phyloP scores from a whole-genome alignment of 768 basidiomycete species.

The Suillus subalutaceus region DNA sequence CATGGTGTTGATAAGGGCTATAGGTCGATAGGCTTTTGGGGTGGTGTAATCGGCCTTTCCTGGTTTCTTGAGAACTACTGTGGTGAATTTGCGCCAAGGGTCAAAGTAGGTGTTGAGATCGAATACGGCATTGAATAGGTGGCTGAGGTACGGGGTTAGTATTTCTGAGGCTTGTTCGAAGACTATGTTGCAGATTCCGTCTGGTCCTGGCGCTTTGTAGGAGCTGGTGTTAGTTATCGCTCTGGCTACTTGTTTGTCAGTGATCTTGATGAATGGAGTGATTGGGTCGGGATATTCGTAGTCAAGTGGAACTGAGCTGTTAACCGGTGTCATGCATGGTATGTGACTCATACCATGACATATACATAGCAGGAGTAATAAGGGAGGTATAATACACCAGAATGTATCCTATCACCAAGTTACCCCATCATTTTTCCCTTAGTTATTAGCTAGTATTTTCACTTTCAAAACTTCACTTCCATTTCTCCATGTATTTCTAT shows the following conservation, averaged over 20 bases:
- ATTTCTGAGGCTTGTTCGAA: slow-evolving; percentile 9
- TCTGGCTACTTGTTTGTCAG: slow-evolving; percentile 11
- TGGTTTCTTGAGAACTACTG: slow-evolving; percentile 29
- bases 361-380: too few relatives aligned
- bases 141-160: not conserved
- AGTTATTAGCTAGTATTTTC: too few relatives aligned
- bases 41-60: slow-evolving; percentile 36
- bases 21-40: slow-evolving; percentile 39
- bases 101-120: not conserved
- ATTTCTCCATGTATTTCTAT: too few relatives aligned
- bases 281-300: slow-evolving; percentile 10
- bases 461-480: too few relatives aligned
- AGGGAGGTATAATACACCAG: too few relatives aligned
- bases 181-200: slow-evolving; percentile 31
- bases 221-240: slow-evolving; percentile 17
- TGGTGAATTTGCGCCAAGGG: not conserved
- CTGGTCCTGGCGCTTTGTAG: slow-evolving; percentile 27
- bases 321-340: too few relatives aligned
- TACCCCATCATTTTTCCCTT: too few relatives aligned
- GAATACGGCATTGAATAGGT: not conserved
- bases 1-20: slow-evolving; percentile 37
- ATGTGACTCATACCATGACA: too few relatives aligned
- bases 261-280: not conserved
- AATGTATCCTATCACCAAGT: too few relatives aligned
- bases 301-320: not conserved